These are phyloP conservation scores for Phytophthora quininea DNA, from an alignment of 352 stramenopile genomes.

Conservation along the genomic window DNA sequence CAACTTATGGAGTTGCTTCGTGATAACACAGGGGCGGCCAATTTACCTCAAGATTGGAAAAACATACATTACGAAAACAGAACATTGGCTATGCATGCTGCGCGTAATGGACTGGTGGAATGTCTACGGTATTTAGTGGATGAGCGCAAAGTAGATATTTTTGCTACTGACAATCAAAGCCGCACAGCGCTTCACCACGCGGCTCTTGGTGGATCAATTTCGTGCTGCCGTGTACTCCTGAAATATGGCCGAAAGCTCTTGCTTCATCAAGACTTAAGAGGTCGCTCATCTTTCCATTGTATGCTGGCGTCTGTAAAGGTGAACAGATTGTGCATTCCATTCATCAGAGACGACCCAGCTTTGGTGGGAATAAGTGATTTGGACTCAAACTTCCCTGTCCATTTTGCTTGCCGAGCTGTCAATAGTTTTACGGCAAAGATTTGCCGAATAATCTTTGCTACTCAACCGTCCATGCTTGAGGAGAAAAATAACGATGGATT, in stretches of 20 bases:
- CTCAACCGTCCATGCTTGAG: conserved; percentile 38
- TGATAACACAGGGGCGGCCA: conserved; percentile 29
- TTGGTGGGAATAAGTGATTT: conserved; percentile 57
- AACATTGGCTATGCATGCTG: conserved; percentile 62
- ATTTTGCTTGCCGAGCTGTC: conserved; percentile 65
- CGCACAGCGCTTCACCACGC: conserved; percentile 65
- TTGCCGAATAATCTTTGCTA: conserved; percentile 47
- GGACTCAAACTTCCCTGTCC: conserved; percentile 52
- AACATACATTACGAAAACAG: conserved; percentile 34
- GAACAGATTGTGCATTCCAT: conserved; percentile 51
- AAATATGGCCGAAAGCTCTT: conserved; percentile 50
- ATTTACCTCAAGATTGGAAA: conserved; percentile 41
- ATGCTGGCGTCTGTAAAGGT: conserved; percentile 57
- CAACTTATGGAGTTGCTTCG: conserved; percentile 59
- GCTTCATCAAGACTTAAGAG: conserved; percentile 55
- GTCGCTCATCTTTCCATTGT: conserved; percentile 60
- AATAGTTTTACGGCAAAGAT: conserved; percentile 56
- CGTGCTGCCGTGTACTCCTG: conserved; percentile 46
- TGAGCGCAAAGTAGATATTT: conserved; percentile 52
- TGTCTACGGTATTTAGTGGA: conserved; percentile 52
- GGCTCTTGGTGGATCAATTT: conserved; percentile 41
- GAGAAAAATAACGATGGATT: conserved; percentile 47
- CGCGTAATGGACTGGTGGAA: conserved; percentile 44
- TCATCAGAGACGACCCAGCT: conserved; percentile 36
- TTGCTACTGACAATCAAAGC: conserved; percentile 50